Evolutionary conservation across 108 stramenopile genomes (phyloP).

Genomic region (Mediolabrus comicus): DNA sequence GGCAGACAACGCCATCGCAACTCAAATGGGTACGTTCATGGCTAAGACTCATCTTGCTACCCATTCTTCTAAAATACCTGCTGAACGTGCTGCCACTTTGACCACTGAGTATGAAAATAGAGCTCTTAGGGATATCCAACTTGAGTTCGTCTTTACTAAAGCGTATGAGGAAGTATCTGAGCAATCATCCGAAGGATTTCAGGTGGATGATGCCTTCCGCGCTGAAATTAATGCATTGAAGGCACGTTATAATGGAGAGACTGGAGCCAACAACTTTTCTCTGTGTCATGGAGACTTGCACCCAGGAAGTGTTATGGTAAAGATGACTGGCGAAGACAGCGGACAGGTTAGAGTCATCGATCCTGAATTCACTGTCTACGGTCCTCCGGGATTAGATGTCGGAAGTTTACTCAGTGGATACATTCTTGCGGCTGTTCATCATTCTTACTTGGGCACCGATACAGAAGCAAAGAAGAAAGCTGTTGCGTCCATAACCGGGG

Average conservation of each 20-base stretch:
- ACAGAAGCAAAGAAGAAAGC: conserved; percentile 17
- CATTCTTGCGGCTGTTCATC: conserved; percentile 69
- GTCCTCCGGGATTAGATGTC: conserved; percentile 81
- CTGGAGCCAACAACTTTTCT: conserved; percentile 35
- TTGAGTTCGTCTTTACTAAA: conserved; percentile 84
- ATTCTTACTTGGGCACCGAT: conserved; percentile 43
- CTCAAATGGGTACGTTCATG: conserved; percentile 73
- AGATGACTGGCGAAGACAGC: conserved; percentile 16
- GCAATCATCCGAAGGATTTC: conserved; percentile 59
- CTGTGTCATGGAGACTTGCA: conserved; percentile 83
- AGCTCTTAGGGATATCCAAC: conserved; percentile 73
- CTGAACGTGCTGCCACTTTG: conserved; percentile 49
- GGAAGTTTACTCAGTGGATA: conserved; percentile 77
- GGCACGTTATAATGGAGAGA: conserved; percentile 63
- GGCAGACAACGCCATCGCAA: conserved; percentile 42
- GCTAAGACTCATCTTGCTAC: conserved; percentile 69
- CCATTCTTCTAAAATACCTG: conserved; percentile 54
- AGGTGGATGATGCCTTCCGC: conserved; percentile 57
- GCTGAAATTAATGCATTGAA: conserved; percentile 61
- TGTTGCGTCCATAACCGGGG: conserved; percentile 47
- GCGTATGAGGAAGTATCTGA: conserved; percentile 72
- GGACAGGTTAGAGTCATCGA: conserved; percentile 65
- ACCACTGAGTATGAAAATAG: conserved; percentile 70
- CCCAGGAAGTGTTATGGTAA: conserved; percentile 82
- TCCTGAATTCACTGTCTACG: conserved; percentile 86